Evolutionary conservation across 257 asterid species (phyloP).

Genomic region (Solanum stenotomum): DNA sequence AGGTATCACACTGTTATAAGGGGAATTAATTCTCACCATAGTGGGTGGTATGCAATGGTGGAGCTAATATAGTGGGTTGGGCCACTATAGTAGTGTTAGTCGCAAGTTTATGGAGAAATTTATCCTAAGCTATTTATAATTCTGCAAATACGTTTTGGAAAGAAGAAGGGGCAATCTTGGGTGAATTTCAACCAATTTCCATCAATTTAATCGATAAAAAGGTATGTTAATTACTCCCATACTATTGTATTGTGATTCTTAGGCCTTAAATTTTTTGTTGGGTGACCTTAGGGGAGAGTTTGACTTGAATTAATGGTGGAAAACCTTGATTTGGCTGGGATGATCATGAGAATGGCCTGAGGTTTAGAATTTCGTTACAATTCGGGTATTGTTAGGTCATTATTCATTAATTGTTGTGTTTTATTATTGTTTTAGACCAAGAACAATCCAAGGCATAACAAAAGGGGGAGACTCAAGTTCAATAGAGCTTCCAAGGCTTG

Average conservation of each 20-base stretch:
- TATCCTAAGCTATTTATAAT: background rate
- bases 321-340: background rate
- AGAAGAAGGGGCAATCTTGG: too few species aligned
- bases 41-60: background rate
- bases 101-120: too few species aligned
- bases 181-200: background rate
- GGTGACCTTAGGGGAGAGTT: background rate
- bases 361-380: background rate
- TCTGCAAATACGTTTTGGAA: too few species aligned
- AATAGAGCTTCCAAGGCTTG: background rate
- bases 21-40: background rate
- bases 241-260: background rate
- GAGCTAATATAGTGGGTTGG: background rate
- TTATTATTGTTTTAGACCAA: too few species aligned
- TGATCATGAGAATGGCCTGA: background rate
- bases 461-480: background rate
- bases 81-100: background rate
- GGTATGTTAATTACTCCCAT: background rate
- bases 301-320: background rate
- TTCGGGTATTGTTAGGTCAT: background rate
- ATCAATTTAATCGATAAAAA: too few species aligned
- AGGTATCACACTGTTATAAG: too few species aligned
- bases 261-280: background rate
- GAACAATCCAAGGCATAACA: background rate
- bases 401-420: background rate